Evolutionary conservation across 305 asterid genomes (phyloP), one percentile per base, ranked within the genome.

Genomic region (Fraxinus sp.): DNA sequence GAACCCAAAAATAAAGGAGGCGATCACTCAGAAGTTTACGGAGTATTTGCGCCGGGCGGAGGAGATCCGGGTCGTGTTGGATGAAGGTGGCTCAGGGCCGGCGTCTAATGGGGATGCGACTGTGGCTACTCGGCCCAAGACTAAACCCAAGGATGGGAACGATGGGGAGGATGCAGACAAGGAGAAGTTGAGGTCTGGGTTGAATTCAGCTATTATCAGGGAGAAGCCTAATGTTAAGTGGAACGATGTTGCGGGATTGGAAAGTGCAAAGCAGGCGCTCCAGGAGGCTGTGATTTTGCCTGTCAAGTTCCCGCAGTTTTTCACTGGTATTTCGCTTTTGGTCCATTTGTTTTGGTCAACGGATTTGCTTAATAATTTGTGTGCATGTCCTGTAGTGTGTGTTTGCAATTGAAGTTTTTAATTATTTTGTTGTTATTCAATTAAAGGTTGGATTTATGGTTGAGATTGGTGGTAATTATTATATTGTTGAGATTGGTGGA

Each of bases 201-300:
- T 96, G 92, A 93, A 86, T 88, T 93, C 97, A 0, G 99, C 98
- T 11, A 96, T 94, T 78, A 71, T 96, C 52, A 90, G 98, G 89
- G 99, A 96, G 77, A 93, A 94, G 83, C 98, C 98, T 9, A 94
- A 96, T 86, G 94, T 96, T 9, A 96, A 93, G 91, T 96, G 98
- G 98, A 93, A 85, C 71, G 98, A 96, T 84, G 99, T 96, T 24
- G 98, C 99, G 35, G 99, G 99, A 62, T 86, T 94, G 91, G 98
- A 96, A 87, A 96, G 98, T 64, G 98, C 98, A 0, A 96, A 96
- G 87, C 98, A 94, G 91, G 93, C 98, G 20, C 81, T 92, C 88
- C 97, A 93, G 91, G 99, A 94, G 86, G 99, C 98, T 4, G 99
- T 94, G 70, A 96, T 96, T 88, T 93, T 96, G 81, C 99, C 99